phyloP scores from a whole-genome alignment of 495 filamentous ascomycete genomes.

The Lentithecium fluviatile region DNA sequence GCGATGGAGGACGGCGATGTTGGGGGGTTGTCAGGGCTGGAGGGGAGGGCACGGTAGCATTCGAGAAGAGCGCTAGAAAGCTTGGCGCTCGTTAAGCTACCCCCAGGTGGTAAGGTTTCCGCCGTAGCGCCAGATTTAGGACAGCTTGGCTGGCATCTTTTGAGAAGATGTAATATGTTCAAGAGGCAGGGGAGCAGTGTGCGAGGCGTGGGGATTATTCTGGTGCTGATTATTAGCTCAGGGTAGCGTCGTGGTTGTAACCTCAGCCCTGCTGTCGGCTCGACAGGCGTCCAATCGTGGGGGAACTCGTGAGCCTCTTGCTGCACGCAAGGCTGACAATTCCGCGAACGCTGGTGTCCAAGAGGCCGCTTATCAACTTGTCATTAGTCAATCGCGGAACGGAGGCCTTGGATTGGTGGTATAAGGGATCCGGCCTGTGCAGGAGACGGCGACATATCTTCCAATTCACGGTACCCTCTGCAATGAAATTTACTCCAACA shows the following conservation, averaged over 20 bases:
- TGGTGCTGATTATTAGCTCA: conserved; percentile 4
- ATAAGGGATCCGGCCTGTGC: background rate
- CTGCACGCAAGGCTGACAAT: background rate
- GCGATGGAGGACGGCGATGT: conserved; percentile 6
- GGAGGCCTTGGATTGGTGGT: background rate
- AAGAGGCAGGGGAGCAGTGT: background rate
- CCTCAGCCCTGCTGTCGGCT: conserved; percentile 13
- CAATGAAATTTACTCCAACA: too few species aligned
- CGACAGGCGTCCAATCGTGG: conserved; percentile 1
- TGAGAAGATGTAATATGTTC: too few species aligned
- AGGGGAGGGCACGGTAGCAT: conserved; percentile 20
- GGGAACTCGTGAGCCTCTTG: background rate
- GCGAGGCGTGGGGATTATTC: too few species aligned
- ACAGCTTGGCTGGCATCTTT: too few species aligned
- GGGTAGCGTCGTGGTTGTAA: background rate
- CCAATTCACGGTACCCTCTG: too few species aligned
- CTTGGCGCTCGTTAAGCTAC: background rate
- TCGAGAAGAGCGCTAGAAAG: conserved; percentile 30
- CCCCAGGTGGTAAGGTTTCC: background rate
- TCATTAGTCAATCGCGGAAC: conserved; percentile 19
- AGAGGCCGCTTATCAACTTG: conserved; percentile 7
- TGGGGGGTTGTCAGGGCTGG: background rate
- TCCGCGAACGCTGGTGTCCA: background rate
- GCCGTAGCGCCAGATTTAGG: too few species aligned
- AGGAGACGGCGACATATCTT: background rate